These are phyloP conservation scores for Ocimum tenuiflorum DNA, from an alignment of 257 asterid species.

Conservation along the genomic window DNA sequence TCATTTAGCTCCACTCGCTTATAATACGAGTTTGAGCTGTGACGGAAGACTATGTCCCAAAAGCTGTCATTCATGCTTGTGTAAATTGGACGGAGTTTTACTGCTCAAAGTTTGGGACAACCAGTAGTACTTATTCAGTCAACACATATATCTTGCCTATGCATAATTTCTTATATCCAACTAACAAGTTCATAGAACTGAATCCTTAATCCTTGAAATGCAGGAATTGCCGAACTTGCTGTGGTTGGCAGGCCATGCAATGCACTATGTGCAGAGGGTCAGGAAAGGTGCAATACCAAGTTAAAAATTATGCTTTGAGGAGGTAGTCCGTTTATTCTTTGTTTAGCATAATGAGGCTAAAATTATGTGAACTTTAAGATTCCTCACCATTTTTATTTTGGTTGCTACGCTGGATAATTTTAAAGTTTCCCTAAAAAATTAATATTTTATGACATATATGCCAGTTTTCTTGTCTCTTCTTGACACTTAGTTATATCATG, in stretches of 20 bases:
- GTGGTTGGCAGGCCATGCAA: slow-evolving; percentile 91
- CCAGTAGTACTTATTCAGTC: neutral
- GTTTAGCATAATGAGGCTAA: neutral
- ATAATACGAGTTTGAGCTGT: too few relatives aligned
- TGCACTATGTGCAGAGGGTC: slow-evolving; percentile 95
- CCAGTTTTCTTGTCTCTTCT: slow-evolving; percentile 7
- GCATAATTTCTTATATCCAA: neutral
- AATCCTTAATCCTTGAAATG: slow-evolving; percentile 19
- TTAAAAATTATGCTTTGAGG: slow-evolving; percentile 69
- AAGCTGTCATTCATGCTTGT: neutral
- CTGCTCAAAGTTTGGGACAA: neutral
- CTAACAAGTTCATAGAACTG: slow-evolving; percentile 12
- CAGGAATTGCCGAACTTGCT: slow-evolving; percentile 82
- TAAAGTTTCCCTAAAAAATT: neutral
- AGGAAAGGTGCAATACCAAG: slow-evolving; percentile 86
- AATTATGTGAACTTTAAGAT: neutral
- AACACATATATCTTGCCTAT: neutral
- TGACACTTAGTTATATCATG: slow-evolving; percentile 6
- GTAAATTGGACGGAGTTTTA: neutral
- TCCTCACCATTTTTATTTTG: neutral
- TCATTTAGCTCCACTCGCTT: neutral
- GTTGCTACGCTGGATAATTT: neutral
- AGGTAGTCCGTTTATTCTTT: slow-evolving; percentile 37
- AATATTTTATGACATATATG: neutral
- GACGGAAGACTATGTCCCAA: too few relatives aligned